Percentiles rank a stretch among this genome's conserved stretches.
These are phyloP conservation scores for Miscanthus lutarioriparius DNA, from an alignment of 176 grass and related monocot genomes.

Conservation along the genomic window DNA sequence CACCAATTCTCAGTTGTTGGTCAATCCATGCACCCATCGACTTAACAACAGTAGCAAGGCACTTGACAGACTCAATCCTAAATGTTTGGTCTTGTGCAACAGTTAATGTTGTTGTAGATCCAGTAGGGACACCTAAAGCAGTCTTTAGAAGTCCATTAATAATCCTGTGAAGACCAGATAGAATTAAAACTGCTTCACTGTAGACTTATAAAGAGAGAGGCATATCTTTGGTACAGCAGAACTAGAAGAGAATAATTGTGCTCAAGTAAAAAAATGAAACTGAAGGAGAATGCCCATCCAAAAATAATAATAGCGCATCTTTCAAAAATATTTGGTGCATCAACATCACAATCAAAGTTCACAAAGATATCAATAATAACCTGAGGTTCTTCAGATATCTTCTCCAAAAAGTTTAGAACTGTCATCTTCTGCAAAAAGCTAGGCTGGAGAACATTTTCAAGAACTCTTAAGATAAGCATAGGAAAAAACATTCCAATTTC, in stretches of 20 bases:
- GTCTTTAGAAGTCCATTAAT: conserved; percentile 95
- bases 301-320: conserved; percentile 51
- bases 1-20: conserved; percentile 85
- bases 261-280: conserved; percentile 1
- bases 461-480: conserved; percentile 92
- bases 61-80: conserved; percentile 89
- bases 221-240: neutral
- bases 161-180: conserved; percentile 63
- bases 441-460: conserved; percentile 94
- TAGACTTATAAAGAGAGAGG: conserved; percentile 23
- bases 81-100: conserved; percentile 88
- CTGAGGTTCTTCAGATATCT: conserved; percentile 81
- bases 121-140: conserved; percentile 81
- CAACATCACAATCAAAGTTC: conserved; percentile 98
- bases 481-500: conserved; percentile 99
- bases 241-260: conserved; percentile 22
- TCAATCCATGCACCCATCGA: conserved; percentile 93
- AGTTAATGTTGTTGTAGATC: conserved; percentile 81
- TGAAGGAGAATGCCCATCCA: neutral
- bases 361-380: conserved; percentile 97
- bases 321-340: conserved; percentile 98
- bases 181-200: conserved; percentile 55
- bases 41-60: conserved; percentile 70
- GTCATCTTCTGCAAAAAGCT: conserved; percentile 99
- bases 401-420: conserved; percentile 86